These are phyloP conservation scores for Klebsormidium nitens DNA, from an alignment of 139 green algal genomes.

Conservation along the genomic window DNA sequence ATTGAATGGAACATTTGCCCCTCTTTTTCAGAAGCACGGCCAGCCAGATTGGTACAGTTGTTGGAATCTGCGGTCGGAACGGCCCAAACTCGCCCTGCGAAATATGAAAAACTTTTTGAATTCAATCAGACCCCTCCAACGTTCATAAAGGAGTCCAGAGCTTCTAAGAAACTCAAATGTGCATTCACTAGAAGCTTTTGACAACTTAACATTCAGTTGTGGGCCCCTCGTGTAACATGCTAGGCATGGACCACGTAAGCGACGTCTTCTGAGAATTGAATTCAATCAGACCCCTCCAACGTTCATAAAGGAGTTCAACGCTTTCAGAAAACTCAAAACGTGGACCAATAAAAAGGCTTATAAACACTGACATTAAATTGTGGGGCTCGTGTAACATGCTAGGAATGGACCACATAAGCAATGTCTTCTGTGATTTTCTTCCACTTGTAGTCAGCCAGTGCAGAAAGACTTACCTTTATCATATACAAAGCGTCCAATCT, in stretches of 20 bases:
- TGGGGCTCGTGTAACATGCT: not conserved
- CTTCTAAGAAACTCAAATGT: not conserved
- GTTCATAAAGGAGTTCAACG: not conserved
- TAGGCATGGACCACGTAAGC: not conserved
- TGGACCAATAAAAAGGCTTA: not conserved
- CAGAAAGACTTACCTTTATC: not conserved
- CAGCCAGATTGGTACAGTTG: constrained; percentile 76
- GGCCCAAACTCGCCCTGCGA: constrained; percentile 68
- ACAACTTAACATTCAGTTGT: not conserved
- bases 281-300: not conserved
- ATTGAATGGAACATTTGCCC: constrained; percentile 65
- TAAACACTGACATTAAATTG: not conserved
- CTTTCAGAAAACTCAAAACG: not conserved
- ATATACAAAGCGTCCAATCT: constrained; percentile 46
- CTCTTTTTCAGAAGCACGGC: constrained; percentile 68
- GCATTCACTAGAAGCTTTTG: not conserved
- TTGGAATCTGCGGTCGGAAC: constrained; percentile 64
- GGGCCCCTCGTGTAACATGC: not conserved
- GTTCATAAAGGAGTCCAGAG: not conserved
- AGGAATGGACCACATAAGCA: not conserved
- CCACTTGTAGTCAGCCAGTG: not conserved
- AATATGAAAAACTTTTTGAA: not conserved
- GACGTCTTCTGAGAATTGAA: not conserved
- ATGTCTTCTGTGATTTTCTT: not conserved
- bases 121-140: not conserved